A percentile compares a stretch with the other conserved stretches of the same genome.
Conservation (phyloP, 140 eudicot species). For the Bidens hawaiensis region DNA sequence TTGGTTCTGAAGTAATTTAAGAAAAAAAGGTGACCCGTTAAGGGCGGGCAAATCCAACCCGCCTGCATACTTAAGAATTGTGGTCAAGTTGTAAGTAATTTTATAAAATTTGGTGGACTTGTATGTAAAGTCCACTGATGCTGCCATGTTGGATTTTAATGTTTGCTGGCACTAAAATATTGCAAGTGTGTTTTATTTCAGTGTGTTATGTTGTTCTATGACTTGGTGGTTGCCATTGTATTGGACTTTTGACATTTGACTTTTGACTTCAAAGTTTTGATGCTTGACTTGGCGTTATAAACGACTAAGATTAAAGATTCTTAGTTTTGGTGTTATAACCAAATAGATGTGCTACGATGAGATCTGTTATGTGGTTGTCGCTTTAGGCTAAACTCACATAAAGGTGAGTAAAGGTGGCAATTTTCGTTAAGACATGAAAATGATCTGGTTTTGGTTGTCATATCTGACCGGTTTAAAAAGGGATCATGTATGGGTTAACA, state of each 20-base stretch:
- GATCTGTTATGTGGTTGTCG: background rate
- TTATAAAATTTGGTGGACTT: conserved; percentile 18
- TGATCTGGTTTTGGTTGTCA: background rate
- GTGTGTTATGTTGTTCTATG: background rate
- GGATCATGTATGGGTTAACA: background rate
- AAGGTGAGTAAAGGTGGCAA: background rate
- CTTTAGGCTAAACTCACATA: background rate
- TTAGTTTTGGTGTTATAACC: background rate
- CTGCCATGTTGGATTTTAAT: background rate
- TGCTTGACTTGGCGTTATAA: background rate
- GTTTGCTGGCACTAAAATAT: conserved; percentile 8
- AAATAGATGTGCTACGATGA: background rate
- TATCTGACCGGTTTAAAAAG: too few species aligned
- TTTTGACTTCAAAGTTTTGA: conserved; percentile 10
- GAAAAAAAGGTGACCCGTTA: background rate
- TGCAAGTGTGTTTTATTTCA: conserved; percentile 1
- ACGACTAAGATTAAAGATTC: background rate
- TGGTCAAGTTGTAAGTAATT: conserved; percentile 8
- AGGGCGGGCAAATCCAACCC: background rate
- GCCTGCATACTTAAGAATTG: background rate
- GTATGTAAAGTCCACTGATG: conserved; percentile 13
- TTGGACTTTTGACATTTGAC: too few species aligned
- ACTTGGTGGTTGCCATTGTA: conserved; percentile 3
- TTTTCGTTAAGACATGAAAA: background rate
- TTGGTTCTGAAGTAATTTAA: conserved; percentile 15